A percentile compares a stretch with the other conserved stretches of the same genome.
These are phyloP conservation scores for Metarhizium album DNA, from an alignment of 2,329 filamentous ascomycete genomes.

Conservation along the genomic window DNA sequence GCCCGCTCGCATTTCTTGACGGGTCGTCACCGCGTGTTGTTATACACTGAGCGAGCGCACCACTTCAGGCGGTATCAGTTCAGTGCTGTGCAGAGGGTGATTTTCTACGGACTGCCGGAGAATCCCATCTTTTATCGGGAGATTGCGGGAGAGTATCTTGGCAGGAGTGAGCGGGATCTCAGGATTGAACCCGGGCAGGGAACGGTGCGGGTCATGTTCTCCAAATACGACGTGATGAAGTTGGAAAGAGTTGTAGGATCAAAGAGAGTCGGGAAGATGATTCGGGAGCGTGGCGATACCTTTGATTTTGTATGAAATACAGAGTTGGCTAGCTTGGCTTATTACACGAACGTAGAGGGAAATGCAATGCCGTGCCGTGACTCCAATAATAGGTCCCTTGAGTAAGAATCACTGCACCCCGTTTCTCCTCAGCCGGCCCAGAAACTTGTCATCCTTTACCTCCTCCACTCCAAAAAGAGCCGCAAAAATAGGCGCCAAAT, in stretches of 20 bases:
- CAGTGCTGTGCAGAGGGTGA: constrained; percentile 68
- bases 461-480: constrained; percentile 10
- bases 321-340: neutral
- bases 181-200: constrained; percentile 48
- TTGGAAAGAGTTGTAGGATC: constrained; percentile 81
- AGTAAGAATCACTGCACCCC: neutral
- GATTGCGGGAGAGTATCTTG: constrained; percentile 58
- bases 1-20: constrained; percentile 79
- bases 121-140: constrained; percentile 76
- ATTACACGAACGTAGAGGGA: too few relatives aligned
- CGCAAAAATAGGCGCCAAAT: constrained; percentile 10
- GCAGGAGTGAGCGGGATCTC: constrained; percentile 44
- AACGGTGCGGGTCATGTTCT: constrained; percentile 58
- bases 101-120: constrained; percentile 85
- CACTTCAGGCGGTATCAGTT: constrained; percentile 87
- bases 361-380: too few relatives aligned
- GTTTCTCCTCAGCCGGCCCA: constrained; percentile 1
- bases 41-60: constrained; percentile 94
- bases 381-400: too few relatives aligned
- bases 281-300: constrained; percentile 73
- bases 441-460: neutral
- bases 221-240: constrained; percentile 80
- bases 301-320: constrained; percentile 75
- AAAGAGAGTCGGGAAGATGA: constrained; percentile 71
- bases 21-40: constrained; percentile 69